phyloP scores from a whole-genome alignment of 192 early-diverging fungal genomes.

The Podila epigama region DNA sequence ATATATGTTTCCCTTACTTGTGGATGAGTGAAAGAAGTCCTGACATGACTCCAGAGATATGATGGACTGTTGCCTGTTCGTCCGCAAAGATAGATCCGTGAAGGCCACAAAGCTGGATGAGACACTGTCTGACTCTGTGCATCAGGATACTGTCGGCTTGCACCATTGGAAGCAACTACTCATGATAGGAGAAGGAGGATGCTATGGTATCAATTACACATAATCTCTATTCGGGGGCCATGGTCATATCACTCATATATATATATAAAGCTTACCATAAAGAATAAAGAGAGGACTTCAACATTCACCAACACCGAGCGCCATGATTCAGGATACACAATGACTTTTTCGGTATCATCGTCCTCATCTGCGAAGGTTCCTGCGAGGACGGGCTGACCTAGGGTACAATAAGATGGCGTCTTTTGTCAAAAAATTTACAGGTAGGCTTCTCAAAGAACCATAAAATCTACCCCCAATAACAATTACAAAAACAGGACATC shows the following conservation, averaged over 20 bases:
- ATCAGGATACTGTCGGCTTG: slow-evolving; percentile 56
- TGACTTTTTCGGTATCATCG: slow-evolving; percentile 24
- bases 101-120: slow-evolving; percentile 69
- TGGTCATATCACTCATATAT: not conserved
- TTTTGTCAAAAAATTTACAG: too few relatives aligned
- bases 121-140: slow-evolving; percentile 64
- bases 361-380: slow-evolving; percentile 50
- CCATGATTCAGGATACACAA: slow-evolving; percentile 61
- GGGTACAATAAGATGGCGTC: too few relatives aligned
- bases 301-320: slow-evolving; percentile 56
- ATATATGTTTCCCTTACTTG: slow-evolving; percentile 47
- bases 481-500: too few relatives aligned
- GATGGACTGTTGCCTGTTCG: slow-evolving; percentile 53
- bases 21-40: slow-evolving; percentile 60
- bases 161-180: slow-evolving; percentile 54
- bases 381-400: slow-evolving; percentile 44
- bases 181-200: too few relatives aligned
- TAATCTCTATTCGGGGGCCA: not conserved
- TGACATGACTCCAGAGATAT: slow-evolving; percentile 61
- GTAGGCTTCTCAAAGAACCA: too few relatives aligned
- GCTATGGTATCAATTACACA: too few relatives aligned
- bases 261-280: slow-evolving; percentile 54
- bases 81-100: slow-evolving; percentile 62
- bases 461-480: too few relatives aligned
- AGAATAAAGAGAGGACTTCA: slow-evolving; percentile 71